These are phyloP conservation scores for Nicotiana tabacum DNA, from an alignment of 257 asterid species.

Conservation along the genomic window DNA sequence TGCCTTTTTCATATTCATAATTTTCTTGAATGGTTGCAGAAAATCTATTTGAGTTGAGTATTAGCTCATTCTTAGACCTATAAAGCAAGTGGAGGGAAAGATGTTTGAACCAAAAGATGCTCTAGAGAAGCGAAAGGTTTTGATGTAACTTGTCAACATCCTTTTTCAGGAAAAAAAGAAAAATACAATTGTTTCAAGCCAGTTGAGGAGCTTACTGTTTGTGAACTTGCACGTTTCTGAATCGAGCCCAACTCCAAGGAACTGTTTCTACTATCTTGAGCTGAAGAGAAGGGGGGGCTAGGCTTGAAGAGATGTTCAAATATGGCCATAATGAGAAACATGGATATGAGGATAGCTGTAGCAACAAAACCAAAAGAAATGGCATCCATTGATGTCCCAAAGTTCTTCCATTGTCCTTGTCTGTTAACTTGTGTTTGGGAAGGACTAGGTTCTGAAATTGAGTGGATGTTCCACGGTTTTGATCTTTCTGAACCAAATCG, in stretches of 20 bases:
- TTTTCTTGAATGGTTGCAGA: neutral
- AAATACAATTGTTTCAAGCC: neutral
- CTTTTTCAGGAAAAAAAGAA: neutral
- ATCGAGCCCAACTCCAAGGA: constrained; percentile 17
- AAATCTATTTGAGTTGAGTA: neutral
- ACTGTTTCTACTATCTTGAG: constrained; percentile 17
- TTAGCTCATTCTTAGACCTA: neutral
- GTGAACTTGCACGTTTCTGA: constrained; percentile 35
- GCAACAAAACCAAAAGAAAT: constrained; percentile 85
- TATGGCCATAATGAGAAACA: constrained; percentile 85
- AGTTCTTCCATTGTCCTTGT: constrained; percentile 54
- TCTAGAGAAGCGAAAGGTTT: neutral
- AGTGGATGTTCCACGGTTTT: constrained; percentile 47
- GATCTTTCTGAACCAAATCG: constrained; percentile 32
- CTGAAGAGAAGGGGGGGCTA: constrained; percentile 27
- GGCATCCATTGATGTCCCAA: constrained; percentile 76
- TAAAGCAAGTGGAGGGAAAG: neutral
- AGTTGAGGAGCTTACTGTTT: constrained; percentile 18
- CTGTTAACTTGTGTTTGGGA: constrained; percentile 33
- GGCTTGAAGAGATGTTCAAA: constrained; percentile 67
- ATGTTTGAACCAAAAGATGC: neutral
- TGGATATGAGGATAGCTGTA: constrained; percentile 70
- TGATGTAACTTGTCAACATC: neutral
- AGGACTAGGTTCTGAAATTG: constrained; percentile 39
- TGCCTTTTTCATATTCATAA: neutral